A percentile compares a stretch with the other conserved stretches of the same genome.
These are phyloP conservation scores for Eimeria brunetti DNA, from an alignment of 169 alveolate species.

Conservation along the genomic window DNA sequence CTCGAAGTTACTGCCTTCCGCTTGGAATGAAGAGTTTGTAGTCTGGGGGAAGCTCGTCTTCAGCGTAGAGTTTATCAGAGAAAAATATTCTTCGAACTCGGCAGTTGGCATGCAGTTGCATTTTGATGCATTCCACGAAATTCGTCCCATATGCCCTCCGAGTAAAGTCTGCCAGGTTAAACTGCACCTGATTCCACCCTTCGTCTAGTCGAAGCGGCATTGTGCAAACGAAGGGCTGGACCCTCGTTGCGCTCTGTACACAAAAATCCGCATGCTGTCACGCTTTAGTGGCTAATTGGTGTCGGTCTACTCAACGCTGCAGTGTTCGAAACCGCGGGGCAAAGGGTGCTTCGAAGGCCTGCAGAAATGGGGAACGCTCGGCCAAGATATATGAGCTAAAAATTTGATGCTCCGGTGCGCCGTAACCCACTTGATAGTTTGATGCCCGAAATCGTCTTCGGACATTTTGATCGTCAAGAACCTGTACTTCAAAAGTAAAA, in stretches of 20 bases:
- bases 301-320: not conserved
- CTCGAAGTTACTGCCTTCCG: constrained; percentile 34
- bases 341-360: not conserved
- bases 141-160: constrained; percentile 98
- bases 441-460: constrained; percentile 98
- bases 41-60: constrained; percentile 90
- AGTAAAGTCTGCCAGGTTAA: constrained; percentile 97
- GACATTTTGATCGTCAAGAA: constrained; percentile 97
- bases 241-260: constrained; percentile 92
- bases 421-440: constrained; percentile 93
- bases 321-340: not conserved
- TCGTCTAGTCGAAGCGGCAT: constrained; percentile 99
- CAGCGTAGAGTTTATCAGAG: constrained; percentile 95
- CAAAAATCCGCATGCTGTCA: not conserved
- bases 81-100: constrained; percentile 97
- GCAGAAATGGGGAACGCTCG: not conserved
- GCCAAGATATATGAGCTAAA: constrained; percentile 9
- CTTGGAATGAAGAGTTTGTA: constrained; percentile 88
- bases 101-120: constrained; percentile 98
- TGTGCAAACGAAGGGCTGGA: constrained; percentile 97
- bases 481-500: constrained; percentile 97
- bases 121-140: constrained; percentile 96
- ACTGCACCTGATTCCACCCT: constrained; percentile 98
- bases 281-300: not conserved
- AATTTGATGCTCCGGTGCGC: not conserved